These are phyloP conservation scores for Beta corolliflora DNA, from an alignment of 179 eudicot genomes.

Conservation along the genomic window DNA sequence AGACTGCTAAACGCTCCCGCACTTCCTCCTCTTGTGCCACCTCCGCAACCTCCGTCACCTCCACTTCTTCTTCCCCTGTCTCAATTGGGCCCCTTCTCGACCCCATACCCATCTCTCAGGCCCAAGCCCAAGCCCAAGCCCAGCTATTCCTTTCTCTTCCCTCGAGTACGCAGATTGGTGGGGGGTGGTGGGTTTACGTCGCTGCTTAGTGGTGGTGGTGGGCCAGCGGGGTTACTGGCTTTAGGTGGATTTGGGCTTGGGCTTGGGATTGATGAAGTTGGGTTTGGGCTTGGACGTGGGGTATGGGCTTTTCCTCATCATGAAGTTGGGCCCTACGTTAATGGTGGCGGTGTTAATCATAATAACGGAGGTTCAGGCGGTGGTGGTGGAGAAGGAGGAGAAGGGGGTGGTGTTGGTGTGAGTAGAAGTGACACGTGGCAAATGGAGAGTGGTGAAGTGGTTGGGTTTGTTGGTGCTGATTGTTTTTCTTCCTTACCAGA, in stretches of 20 bases:
- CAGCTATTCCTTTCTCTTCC: neutral
- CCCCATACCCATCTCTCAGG: neutral
- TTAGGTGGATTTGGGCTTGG: constrained; percentile 69
- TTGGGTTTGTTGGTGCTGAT: constrained; percentile 42
- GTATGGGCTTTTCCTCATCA: constrained; percentile 46
- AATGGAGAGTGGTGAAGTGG: constrained; percentile 47
- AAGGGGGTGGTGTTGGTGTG: constrained; percentile 16
- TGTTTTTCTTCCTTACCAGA: constrained; percentile 53
- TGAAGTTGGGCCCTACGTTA: neutral
- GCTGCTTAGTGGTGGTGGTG: constrained; percentile 42
- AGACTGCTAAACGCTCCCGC: constrained; percentile 59
- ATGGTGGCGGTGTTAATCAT: neutral
- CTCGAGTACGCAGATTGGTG: neutral
- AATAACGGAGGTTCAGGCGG: neutral
- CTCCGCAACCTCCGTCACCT: neutral
- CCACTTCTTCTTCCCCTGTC: neutral
- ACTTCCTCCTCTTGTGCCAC: constrained; percentile 16
- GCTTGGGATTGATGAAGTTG: constrained; percentile 45
- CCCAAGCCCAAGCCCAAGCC: neutral
- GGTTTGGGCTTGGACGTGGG: constrained; percentile 51
- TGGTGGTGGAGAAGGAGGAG: neutral
- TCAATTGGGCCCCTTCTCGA: neutral
- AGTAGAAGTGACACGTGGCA: constrained; percentile 54
- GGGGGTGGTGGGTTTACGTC: constrained; percentile 59
- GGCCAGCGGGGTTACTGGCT: constrained; percentile 35